Evolutionary conservation across 148 eudicot genomes (phyloP).

Genomic region (Camellia lanceoleosa): DNA sequence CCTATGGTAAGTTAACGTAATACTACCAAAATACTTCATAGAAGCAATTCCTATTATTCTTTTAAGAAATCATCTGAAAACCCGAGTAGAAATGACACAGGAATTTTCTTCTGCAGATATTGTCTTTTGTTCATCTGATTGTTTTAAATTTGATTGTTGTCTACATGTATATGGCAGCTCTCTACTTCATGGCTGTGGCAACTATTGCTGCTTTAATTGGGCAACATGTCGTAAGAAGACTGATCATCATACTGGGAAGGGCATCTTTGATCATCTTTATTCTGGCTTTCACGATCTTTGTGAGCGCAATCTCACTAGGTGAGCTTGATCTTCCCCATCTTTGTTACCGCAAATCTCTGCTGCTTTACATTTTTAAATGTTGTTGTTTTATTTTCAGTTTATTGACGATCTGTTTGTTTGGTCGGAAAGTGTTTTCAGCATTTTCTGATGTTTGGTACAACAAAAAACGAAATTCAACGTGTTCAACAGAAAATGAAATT

Average conservation of each 20-base stretch:
- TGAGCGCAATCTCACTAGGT: slow-evolving; percentile 85
- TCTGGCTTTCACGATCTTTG: slow-evolving; percentile 65
- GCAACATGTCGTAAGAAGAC: slow-evolving; percentile 68
- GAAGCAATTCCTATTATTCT: not conserved
- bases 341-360: not conserved
- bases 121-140: not conserved
- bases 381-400: not conserved
- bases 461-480: too few species aligned
- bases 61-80: not conserved
- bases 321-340: slow-evolving; percentile 15
- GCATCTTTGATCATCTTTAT: slow-evolving; percentile 86
- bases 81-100: not conserved
- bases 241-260: slow-evolving; percentile 60
- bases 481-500: too few species aligned
- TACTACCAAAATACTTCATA: not conserved
- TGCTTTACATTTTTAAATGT: not conserved
- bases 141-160: not conserved
- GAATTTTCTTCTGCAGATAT: not conserved
- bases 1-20: slow-evolving; percentile 58
- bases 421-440: too few species aligned
- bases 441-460: too few species aligned
- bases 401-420: too few species aligned
- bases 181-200: slow-evolving; percentile 61
- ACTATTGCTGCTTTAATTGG: slow-evolving; percentile 76
- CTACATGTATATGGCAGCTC: slow-evolving; percentile 32